These are phyloP conservation scores for Oropetium thomaeum DNA, from an alignment of 176 grass and related monocot species.

Conservation along the genomic window DNA sequence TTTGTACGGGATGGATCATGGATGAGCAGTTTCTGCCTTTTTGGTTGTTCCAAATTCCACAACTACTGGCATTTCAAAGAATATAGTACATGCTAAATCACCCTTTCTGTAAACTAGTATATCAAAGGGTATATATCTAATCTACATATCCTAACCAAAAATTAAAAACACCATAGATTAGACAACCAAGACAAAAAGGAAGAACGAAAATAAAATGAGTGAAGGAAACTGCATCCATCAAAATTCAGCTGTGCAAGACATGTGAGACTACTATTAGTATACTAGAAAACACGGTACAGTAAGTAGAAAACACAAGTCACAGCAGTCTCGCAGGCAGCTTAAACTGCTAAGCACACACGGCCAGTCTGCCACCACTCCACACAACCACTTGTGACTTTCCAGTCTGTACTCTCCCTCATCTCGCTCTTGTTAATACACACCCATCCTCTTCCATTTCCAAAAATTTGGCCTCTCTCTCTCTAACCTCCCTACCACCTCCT, in stretches of 20 bases:
- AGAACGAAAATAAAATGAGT: not conserved
- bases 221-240: not conserved
- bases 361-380: not conserved
- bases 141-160: too few species aligned
- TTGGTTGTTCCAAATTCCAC: not conserved
- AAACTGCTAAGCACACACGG: slow-evolving; percentile 23
- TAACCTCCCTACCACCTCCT: slow-evolving; percentile 8
- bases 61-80: not conserved
- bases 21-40: not conserved
- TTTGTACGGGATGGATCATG: not conserved
- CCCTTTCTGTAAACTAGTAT: too few species aligned
- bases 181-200: not conserved
- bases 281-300: too few species aligned
- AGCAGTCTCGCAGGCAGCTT: slow-evolving; percentile 12
- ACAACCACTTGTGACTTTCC: slow-evolving; percentile 49
- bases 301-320: not conserved
- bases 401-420: slow-evolving; percentile 31
- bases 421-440: slow-evolving; percentile 31
- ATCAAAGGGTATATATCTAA: too few species aligned
- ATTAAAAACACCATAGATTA: not conserved
- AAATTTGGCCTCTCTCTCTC: slow-evolving; percentile 38
- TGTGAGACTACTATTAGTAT: not conserved
- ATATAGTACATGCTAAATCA: too few species aligned
- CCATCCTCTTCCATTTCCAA: slow-evolving; percentile 42
- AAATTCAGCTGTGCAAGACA: not conserved